Evolutionary conservation across 176 grass and related monocot genomes (phyloP), one percentile per base, ranked within the genome.

Genomic region (Coix lacrymajobi): DNA sequence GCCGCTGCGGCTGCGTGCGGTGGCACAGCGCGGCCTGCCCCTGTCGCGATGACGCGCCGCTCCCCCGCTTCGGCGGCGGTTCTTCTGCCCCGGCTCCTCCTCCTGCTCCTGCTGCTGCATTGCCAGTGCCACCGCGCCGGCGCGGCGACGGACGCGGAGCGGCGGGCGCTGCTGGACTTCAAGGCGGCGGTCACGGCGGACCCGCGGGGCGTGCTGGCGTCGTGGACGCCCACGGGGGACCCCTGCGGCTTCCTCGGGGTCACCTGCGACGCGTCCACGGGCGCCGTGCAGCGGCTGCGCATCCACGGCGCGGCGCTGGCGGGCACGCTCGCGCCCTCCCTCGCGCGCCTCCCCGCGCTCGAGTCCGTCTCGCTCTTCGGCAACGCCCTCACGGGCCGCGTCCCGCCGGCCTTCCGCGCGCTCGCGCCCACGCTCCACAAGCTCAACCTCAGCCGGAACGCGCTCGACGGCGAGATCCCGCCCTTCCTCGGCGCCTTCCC

Each of bases 381-480:
- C 0, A 99, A 99, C 85, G 8, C 78, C 3, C 85, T 99, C 73
- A 20, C 89, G 34, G 96, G 93, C 62, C 70, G 28, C 8, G 63
- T 99, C 40, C 96, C 96, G 3, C 1, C 73, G 1, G 3, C n/a
- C 46, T 92, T 72, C 83, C 3, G 25, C 16, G 19, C 80, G 17
- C 87, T 99, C 22, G 43, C 49, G 3, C 24, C 46, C 44, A 92
- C 89, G 48, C 91, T 99, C 33, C 93, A 52, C 83, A 99, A 99
- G 85, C 93, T 99, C 72, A 99, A 99, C 84, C 91, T 99, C 77
- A 96, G 93, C 88, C 87, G 85, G 29, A 99, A 99, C 91, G 79
- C 88, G 16, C 66, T 99, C 1, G 83, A 65, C n/a, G 93, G 96
- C 34, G 80, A 76, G 36, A 85, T 99, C 73, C 93, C 96, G 17